Evolutionary conservation across 2,329 filamentous ascomycete species (phyloP).

Genomic region (Ceratocystis cacaofunesta): DNA sequence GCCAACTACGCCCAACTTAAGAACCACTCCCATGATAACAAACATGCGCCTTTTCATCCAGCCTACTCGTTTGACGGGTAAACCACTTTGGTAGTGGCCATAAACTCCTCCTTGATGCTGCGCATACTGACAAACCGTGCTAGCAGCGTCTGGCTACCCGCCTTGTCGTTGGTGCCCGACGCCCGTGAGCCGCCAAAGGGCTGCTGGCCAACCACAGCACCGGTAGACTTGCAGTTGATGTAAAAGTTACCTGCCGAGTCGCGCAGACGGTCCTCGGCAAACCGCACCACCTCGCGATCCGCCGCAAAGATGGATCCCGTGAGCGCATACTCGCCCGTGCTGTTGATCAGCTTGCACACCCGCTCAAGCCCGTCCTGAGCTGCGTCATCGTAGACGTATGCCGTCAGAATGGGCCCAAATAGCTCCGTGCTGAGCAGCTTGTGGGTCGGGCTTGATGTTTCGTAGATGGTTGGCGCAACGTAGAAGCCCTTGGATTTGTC

Average conservation of each 20-base stretch:
- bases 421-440: slow-evolving; percentile 62
- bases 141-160: slow-evolving; percentile 49
- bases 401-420: slow-evolving; percentile 62
- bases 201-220: slow-evolving; percentile 58
- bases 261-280: slow-evolving; percentile 55
- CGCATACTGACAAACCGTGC: slow-evolving; percentile 51
- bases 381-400: slow-evolving; percentile 65
- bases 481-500: slow-evolving; percentile 69
- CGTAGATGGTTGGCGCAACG: slow-evolving; percentile 71
- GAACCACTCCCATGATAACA: background rate
- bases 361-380: slow-evolving; percentile 40
- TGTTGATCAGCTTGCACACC: slow-evolving; percentile 50
- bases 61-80: slow-evolving; percentile 55
- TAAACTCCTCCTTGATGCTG: slow-evolving; percentile 64
- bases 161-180: slow-evolving; percentile 60
- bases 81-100: slow-evolving; percentile 42
- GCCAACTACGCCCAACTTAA: slow-evolving; percentile 1
- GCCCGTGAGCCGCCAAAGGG: slow-evolving; percentile 55
- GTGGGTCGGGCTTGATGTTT: slow-evolving; percentile 58
- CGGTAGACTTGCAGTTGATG: slow-evolving; percentile 70
- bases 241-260: slow-evolving; percentile 74
- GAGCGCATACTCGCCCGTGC: slow-evolving; percentile 60
- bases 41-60: too few relatives aligned
- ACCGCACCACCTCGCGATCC: slow-evolving; percentile 49
- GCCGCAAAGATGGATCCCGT: slow-evolving; percentile 63